Conservation (phyloP, 208 protist species). For the Leishmania guyanensis region DNA sequence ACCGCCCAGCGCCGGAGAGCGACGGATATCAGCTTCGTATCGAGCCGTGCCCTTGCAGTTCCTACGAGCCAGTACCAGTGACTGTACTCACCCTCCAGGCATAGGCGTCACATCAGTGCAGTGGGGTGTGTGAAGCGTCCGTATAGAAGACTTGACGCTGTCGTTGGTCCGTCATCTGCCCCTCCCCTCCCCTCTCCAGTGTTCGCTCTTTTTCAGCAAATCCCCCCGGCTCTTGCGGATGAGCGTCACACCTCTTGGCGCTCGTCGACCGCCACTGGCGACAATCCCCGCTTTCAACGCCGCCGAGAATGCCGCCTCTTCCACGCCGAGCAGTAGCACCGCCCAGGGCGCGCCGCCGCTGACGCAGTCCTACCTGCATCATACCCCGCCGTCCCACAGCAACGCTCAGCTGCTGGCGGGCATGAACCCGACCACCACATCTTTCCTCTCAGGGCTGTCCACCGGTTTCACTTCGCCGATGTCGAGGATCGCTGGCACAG, state of each 20-base stretch:
- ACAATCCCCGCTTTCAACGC: background rate
- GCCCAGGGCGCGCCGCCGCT: background rate
- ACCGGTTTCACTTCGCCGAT: background rate
- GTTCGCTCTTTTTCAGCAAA: background rate
- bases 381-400: conserved; percentile 7
- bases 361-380: background rate
- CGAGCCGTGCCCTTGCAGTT: background rate
- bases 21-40: background rate
- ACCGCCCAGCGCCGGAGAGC: background rate
- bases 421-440: conserved; percentile 5
- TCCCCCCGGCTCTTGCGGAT: background rate
- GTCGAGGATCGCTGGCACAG: background rate
- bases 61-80: background rate
- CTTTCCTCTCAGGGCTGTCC: background rate
- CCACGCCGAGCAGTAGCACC: background rate
- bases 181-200: background rate
- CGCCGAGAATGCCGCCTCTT: background rate
- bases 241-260: background rate
- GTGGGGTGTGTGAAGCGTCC: background rate
- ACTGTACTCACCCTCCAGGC: background rate
- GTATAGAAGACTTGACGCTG: background rate
- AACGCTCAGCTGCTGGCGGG: conserved; percentile 19
- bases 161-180: background rate
- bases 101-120: conserved; percentile 1
- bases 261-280: background rate